Evolutionary conservation across 2,329 filamentous ascomycete species (phyloP), one percentile per base, ranked within the genome.

Genomic region (Talaromyces sp.): DNA sequence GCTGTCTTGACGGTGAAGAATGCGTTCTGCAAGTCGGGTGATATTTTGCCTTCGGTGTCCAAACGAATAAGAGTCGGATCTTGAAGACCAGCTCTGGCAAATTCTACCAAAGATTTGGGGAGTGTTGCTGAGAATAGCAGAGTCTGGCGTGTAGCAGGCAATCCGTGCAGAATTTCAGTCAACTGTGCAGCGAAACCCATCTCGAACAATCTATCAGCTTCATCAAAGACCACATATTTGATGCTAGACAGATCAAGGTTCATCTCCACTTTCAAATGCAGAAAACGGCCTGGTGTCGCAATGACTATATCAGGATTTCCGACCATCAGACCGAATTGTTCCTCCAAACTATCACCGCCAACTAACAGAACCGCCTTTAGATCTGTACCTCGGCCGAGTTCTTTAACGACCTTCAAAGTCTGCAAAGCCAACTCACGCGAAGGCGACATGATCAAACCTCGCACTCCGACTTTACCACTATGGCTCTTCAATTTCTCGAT

Each of bases 231-330:
- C 25, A 96, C 91, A 71, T 99, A 99, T 69, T 87, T 85, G 65
- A 99, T 88, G 3, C 92, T 96, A 0, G 89, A 92, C n/a, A 99
- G 80, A 71, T 97, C 91, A 59, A 99, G 78, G 9, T 84, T 83
- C 96, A 99, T 99, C 74, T 99, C 95, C 21, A 98, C 93, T 78
- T 98, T 96, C 67, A 99, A 79, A 82, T 99, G 95, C 68, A 99
- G 81, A 70, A 99, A 99, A 69, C 95, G 91, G 75, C 96, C 95
- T 0, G 95, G 95, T 0, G 96, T 98, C 11, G 95, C 95, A 71
- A 99, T 98, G 69, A 99, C 86, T 68, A 99, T 96, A 74, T 99
- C 96, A 0, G 96, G 95, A 74, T 99, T 99, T 37, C 88, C 86
- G 0, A 93, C 88, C 91, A 98, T 96, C 74, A 89, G 88, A 62